phyloP scores from a whole-genome alignment of 352 stramenopile genomes.

The Blastocystis sp. region DNA sequence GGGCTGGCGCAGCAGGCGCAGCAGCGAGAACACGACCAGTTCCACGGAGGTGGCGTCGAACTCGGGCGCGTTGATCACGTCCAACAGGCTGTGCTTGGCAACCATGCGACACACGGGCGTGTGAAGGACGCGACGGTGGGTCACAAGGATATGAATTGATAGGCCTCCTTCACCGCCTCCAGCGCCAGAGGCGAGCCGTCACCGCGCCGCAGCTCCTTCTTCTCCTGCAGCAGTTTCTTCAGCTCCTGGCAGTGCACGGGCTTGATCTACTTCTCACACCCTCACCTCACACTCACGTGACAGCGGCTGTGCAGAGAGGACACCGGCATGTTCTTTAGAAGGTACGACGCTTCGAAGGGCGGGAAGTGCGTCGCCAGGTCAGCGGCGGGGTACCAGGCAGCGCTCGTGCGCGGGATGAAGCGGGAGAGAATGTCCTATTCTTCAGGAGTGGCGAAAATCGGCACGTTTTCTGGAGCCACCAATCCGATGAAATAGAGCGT shows the following conservation, averaged over 20 bases:
- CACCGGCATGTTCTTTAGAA: not conserved
- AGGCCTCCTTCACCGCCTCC: not conserved
- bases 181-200: not conserved
- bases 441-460: not conserved
- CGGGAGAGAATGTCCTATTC: conserved; percentile 1
- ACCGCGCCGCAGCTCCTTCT: not conserved
- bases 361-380: conserved; percentile 1
- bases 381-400: not conserved
- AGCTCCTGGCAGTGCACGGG: conserved; percentile 1
- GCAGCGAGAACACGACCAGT: conserved; percentile 40
- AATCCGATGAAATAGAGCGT: conserved; percentile 25
- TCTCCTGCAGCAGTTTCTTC: not conserved
- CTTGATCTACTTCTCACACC: not conserved
- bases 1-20: conserved; percentile 43
- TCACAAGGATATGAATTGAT: conserved; percentile 44
- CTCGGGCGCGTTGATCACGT: not conserved
- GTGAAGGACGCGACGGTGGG: not conserved
- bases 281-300: not conserved
- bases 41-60: conserved; percentile 1
- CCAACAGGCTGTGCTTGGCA: not conserved
- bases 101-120: not conserved
- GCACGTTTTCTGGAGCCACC: not conserved
- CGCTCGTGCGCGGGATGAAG: conserved; percentile 2
- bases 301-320: not conserved
- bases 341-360: not conserved